phyloP scores from a whole-genome alignment of 805 yeast genomes.

The Spathaspora girioi region DNA sequence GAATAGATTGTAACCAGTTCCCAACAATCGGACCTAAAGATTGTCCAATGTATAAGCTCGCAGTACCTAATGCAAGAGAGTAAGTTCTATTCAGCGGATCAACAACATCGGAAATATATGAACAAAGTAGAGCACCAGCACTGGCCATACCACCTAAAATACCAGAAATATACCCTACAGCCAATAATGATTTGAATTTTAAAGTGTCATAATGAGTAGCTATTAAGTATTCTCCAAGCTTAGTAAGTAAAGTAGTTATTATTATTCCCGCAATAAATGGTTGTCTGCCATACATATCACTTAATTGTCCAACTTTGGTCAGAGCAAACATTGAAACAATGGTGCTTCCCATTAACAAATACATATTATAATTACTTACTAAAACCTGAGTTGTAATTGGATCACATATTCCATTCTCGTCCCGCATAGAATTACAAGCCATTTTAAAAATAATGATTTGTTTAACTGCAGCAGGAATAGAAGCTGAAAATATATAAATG shows the following conservation, averaged over 20 bases:
- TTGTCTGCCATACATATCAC: conserved; percentile 32
- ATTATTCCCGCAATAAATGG: conserved; percentile 13
- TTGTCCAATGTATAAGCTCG: conserved; percentile 51
- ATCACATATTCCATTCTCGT: conserved; percentile 21
- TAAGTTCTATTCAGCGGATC: conserved; percentile 51
- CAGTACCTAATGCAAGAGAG: conserved; percentile 51
- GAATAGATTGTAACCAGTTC: conserved; percentile 1
- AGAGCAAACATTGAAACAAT: conserved; percentile 43
- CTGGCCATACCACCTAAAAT: conserved; percentile 57
- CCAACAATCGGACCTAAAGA: conserved; percentile 54
- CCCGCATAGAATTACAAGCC: conserved; percentile 19
- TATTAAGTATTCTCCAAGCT: conserved; percentile 7
- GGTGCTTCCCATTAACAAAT: conserved; percentile 36
- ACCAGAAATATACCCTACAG: conserved; percentile 40
- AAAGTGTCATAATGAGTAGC: conserved; percentile 19
- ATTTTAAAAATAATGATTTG: conserved; percentile 25
- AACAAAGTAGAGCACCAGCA: conserved; percentile 50
- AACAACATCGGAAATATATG: conserved; percentile 71
- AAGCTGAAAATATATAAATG: conserved; percentile 27
- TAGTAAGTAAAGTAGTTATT: neutral
- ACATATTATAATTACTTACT: conserved; percentile 46
- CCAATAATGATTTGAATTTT: conserved; percentile 27
- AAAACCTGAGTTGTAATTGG: conserved; percentile 26
- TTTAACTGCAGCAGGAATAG: conserved; percentile 16
- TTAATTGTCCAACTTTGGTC: conserved; percentile 40